phyloP scores from a whole-genome alignment of 2,329 filamentous ascomycete species.

The Fusarium cyanostomum region DNA sequence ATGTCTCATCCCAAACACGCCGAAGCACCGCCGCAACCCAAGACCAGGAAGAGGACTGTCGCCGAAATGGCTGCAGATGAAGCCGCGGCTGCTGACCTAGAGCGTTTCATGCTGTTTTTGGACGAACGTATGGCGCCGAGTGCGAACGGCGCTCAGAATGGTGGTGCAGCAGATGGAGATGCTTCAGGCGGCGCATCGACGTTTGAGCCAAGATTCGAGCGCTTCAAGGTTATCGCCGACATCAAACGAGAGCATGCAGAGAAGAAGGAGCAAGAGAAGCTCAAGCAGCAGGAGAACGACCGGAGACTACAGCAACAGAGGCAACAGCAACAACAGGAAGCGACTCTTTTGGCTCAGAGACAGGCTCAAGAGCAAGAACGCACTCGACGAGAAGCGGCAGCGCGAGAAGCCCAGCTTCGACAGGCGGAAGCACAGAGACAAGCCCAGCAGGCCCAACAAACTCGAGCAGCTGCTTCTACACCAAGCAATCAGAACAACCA shows the following conservation, averaged over 20 bases:
- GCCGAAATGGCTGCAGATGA: constrained; percentile 96
- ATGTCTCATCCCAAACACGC: constrained; percentile 82
- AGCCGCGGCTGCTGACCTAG: constrained; percentile 85
- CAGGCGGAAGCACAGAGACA: constrained; percentile 51
- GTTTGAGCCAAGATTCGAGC: constrained; percentile 87
- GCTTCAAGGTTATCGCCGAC: constrained; percentile 89
- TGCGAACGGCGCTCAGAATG: constrained; percentile 65
- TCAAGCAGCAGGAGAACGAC: constrained; percentile 69
- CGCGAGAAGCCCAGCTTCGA: constrained; percentile 49
- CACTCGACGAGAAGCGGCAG: constrained; percentile 49
- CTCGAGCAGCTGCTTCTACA: constrained; percentile 43
- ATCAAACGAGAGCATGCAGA: constrained; percentile 83
- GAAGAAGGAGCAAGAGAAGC: constrained; percentile 79
- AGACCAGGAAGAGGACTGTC: constrained; percentile 90
- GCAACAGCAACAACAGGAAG: constrained; percentile 55
- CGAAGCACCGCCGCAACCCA: constrained; percentile 80
- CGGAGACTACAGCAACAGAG: constrained; percentile 60
- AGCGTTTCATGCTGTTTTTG: constrained; percentile 91
- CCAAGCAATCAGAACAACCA: constrained; percentile 44
- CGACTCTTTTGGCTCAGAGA: constrained; percentile 57
- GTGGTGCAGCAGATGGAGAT: constrained; percentile 72
- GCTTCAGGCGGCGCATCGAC: constrained; percentile 75
- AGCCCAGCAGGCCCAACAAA: constrained; percentile 34
- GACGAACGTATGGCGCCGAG: constrained; percentile 81
- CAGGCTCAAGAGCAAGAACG: constrained; percentile 55